Evolutionary conservation across 441 rosid genomes (phyloP), one percentile per base, ranked within the genome.

Genomic region (Gossypium lobatum): DNA sequence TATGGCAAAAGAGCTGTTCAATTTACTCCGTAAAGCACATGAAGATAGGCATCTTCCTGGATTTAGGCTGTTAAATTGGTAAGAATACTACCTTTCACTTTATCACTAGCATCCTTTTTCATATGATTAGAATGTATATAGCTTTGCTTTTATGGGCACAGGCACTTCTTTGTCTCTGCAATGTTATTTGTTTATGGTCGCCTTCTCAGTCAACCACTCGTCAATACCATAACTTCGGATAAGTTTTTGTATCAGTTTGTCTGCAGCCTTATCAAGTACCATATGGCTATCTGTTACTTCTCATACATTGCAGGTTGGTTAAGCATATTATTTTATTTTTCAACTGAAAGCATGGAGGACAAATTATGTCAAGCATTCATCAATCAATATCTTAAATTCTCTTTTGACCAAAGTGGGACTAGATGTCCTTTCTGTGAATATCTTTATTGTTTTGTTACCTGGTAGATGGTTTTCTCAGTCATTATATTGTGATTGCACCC

Each of bases 121-220:
- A 3, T 26, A 0, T 17, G 53, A 64, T 54, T 21, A 48, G 6
- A 23, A 21, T 69, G 26, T 25, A 70, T 59, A 61, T 7, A 53
- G 67, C 75, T 65, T 46, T 66, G 65, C 6, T 73, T 75, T 64
- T 65, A 77, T 64, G 42, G 77, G 72, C 37, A 26, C 88, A 94
- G 98, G 95, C 89, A 94, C 83, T 92, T 94, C 81, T 92, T 92
- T 91, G 89, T 94, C 89, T 87, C 98, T 4, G 93, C 89, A 57
- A 89, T 94, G 97, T 83, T 89, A 28, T 94, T 89, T 74, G 96
- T 91, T 21, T 94, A 92, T 82, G 98, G 97, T 65, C 96, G 95
- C 68, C 87, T 92, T 77, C 90, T 92, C 77, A 91, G 90, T 75
- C 97, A 86, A 76, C 87, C 92, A 67, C 83, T 94, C 11, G 95